A percentile compares a stretch with the other conserved stretches of the same genome.
Evolutionary conservation across 2,329 filamentous ascomycete genomes (phyloP).

Genomic region (Beauveria pseudobassiana): DNA sequence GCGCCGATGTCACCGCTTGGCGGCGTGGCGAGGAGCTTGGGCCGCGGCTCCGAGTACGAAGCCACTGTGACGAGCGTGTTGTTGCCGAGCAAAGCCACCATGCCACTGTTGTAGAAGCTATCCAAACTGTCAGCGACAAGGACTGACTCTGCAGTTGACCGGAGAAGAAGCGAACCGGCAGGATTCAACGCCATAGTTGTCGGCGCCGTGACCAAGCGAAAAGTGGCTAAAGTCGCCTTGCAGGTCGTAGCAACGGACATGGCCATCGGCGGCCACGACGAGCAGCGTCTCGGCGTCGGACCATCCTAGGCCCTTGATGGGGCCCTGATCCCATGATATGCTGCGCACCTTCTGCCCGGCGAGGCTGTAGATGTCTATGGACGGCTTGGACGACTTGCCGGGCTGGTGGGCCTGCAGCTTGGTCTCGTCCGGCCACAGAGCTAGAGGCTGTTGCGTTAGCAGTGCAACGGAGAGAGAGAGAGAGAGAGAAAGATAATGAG

Average conservation of each 20-base stretch:
- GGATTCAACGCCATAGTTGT: slow-evolving; percentile 78
- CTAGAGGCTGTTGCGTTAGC: slow-evolving; percentile 36
- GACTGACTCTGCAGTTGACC: not conserved
- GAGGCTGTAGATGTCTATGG: slow-evolving; percentile 91
- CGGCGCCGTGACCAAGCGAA: slow-evolving; percentile 79
- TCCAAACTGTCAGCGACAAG: slow-evolving; percentile 12
- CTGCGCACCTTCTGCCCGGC: slow-evolving; percentile 80
- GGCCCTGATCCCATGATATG: slow-evolving; percentile 86
- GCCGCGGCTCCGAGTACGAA: slow-evolving; percentile 83
- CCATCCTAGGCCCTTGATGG: slow-evolving; percentile 87
- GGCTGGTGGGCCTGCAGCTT: slow-evolving; percentile 76
- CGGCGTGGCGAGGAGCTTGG: slow-evolving; percentile 68
- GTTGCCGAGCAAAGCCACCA: slow-evolving; percentile 85
- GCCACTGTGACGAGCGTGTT: slow-evolving; percentile 83
- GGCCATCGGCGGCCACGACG: slow-evolving; percentile 82
- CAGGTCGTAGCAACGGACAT: slow-evolving; percentile 84
- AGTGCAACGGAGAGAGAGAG: not conserved
- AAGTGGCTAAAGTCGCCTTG: slow-evolving; percentile 94
- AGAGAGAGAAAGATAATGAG: not conserved
- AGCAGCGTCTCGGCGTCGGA: slow-evolving; percentile 90
- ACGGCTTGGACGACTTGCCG: slow-evolving; percentile 64
- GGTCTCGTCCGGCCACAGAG: slow-evolving; percentile 79
- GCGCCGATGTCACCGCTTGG: slow-evolving; percentile 75
- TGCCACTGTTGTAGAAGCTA: slow-evolving; percentile 80
- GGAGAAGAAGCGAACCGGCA: slow-evolving; percentile 48